Evolutionary conservation across 2,329 filamentous ascomycete species (phyloP).

Genomic region (Mollisiaceae sp.): DNA sequence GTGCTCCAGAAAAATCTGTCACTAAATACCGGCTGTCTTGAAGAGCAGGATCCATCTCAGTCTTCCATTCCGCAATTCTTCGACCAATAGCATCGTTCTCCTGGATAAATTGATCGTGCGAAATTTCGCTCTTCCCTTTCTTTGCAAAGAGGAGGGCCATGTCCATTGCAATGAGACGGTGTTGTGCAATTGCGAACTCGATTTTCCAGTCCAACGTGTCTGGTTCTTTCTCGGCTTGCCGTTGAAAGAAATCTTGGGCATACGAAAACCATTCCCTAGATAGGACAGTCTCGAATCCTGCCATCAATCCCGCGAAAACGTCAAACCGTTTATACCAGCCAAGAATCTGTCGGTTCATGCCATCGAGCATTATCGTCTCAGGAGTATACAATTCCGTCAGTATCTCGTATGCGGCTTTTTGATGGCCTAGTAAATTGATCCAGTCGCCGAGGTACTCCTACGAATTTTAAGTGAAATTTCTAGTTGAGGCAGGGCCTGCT

Average conservation of each 20-base stretch:
- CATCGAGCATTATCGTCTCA: constrained; percentile 72
- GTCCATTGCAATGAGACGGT: constrained; percentile 78
- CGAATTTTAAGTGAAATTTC: constrained; percentile 15
- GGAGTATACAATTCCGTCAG: constrained; percentile 79
- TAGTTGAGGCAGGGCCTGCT: background rate
- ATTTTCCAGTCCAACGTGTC: constrained; percentile 68
- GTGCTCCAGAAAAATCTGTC: constrained; percentile 62
- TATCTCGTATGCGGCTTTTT: constrained; percentile 85
- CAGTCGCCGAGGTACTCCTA: constrained; percentile 96
- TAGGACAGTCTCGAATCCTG: constrained; percentile 75
- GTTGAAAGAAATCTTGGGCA: constrained; percentile 59
- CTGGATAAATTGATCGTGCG: constrained; percentile 64
- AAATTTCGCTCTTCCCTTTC: constrained; percentile 67
- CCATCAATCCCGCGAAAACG: constrained; percentile 81
- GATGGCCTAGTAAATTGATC: constrained; percentile 91
- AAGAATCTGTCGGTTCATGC: constrained; percentile 74
- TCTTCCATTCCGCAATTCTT: constrained; percentile 55
- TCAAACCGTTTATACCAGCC: constrained; percentile 94
- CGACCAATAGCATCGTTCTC: constrained; percentile 63
- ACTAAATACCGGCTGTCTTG: constrained; percentile 67
- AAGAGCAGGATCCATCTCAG: constrained; percentile 64
- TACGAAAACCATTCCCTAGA: constrained; percentile 75
- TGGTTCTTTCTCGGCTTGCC: constrained; percentile 64
- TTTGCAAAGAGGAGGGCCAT: constrained; percentile 79
- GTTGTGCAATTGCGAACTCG: constrained; percentile 67